Conservation (phyloP, 2,329 filamentous ascomycete species). For the Hymenoscyphus linearis region DNA sequence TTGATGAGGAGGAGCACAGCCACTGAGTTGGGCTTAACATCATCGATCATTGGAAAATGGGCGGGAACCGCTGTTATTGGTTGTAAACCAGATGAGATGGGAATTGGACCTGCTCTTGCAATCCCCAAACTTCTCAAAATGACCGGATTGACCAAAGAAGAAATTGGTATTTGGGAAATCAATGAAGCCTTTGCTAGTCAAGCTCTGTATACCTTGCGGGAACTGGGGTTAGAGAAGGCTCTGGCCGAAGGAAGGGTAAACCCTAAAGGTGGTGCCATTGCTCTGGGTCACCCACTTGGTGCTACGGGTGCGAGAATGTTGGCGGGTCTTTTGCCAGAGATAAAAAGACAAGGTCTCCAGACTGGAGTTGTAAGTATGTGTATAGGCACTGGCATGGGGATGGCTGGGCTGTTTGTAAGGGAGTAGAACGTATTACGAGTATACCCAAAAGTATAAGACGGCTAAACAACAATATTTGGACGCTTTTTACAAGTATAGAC, state of each 20-base stretch:
- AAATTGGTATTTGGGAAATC: conserved; percentile 86
- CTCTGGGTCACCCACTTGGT: conserved; percentile 86
- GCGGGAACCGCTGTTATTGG: conserved; percentile 71
- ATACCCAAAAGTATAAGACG: background rate
- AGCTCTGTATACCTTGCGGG: conserved; percentile 64
- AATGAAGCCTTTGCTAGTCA: conserved; percentile 76
- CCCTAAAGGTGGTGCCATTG: conserved; percentile 88
- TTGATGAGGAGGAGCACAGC: conserved; percentile 83
- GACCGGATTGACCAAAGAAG: conserved; percentile 58
- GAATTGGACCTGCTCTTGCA: conserved; percentile 78
- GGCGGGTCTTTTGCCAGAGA: conserved; percentile 57
- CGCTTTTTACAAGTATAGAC: too few species aligned
- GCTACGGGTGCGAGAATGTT: conserved; percentile 82
- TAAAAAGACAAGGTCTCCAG: conserved; percentile 62
- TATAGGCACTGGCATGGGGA: conserved; percentile 75
- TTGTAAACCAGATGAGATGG: conserved; percentile 89
- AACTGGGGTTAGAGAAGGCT: conserved; percentile 58
- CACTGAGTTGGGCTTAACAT: conserved; percentile 62
- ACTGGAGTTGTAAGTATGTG: conserved; percentile 91
- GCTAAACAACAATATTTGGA: background rate
- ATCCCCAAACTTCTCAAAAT: conserved; percentile 75
- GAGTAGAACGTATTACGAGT: conserved; percentile 46
- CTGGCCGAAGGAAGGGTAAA: conserved; percentile 70
- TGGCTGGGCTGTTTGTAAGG: conserved; percentile 62
- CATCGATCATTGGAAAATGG: conserved; percentile 75